A percentile compares a stretch with the other conserved stretches of the same genome.
Evolutionary conservation across 164 flowering plant species (phyloP).

Genomic region (Stephania cephalantha): DNA sequence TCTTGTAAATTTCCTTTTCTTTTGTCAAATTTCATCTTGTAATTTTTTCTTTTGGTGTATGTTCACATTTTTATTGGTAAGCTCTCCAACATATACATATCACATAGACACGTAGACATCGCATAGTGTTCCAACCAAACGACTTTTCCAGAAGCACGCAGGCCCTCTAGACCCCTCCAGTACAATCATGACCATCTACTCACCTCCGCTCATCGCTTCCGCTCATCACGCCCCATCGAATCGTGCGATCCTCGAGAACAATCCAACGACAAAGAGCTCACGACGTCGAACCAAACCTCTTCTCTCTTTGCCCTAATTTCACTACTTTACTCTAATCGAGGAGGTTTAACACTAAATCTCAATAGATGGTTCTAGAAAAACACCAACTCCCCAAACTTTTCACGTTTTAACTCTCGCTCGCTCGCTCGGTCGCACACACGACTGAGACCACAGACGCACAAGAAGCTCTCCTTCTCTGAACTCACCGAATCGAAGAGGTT

Average conservation of each 20-base stretch:
- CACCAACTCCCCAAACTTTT: neutral
- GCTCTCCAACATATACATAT: neutral
- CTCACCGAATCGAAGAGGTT: neutral
- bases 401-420: neutral
- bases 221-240: neutral
- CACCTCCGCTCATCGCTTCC: no score
- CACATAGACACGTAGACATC: no score
- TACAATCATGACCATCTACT: neutral
- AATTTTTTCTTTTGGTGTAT: no score
- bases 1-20: no score
- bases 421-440: neutral
- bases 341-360: neutral
- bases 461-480: neutral
- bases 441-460: neutral
- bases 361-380: conserved; percentile 4
- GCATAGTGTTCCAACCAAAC: neutral
- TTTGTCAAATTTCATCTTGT: no score
- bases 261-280: neutral
- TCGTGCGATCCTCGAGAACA: neutral
- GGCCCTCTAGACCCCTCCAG: neutral
- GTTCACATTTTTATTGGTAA: neutral
- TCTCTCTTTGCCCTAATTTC: neutral
- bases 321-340: neutral
- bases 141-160: neutral
- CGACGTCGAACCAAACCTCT: neutral